Conservation (phyloP, 371 early-diverging fungal genomes). For the Circinella umbellata region DNA sequence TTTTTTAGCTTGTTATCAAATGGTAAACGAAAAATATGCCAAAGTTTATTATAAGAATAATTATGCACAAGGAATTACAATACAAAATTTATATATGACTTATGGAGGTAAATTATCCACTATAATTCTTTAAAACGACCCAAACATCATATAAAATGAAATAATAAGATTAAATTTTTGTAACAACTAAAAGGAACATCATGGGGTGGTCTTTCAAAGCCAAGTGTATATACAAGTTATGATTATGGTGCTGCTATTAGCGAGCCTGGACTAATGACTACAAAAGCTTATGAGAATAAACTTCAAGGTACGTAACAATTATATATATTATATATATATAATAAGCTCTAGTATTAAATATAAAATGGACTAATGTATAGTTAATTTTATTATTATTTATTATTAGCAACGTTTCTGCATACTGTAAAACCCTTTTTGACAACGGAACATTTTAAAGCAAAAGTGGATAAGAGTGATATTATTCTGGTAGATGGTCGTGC, state of each 20-base stretch:
- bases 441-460: slow-evolving; percentile 13
- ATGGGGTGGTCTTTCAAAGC: slow-evolving; percentile 24
- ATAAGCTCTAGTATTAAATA: background rate
- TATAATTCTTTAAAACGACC: too few relatives aligned
- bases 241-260: slow-evolving; percentile 19
- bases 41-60: slow-evolving; percentile 25
- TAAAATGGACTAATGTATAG: background rate
- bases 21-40: slow-evolving; percentile 20
- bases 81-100: slow-evolving; percentile 22
- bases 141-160: background rate
- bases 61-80: slow-evolving; percentile 18
- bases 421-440: slow-evolving; percentile 24
- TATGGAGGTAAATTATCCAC: slow-evolving; percentile 15
- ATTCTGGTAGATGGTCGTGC: slow-evolving; percentile 18
- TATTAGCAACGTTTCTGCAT: slow-evolving; percentile 21
- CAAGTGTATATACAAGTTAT: slow-evolving; percentile 24
- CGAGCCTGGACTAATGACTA: slow-evolving; percentile 19
- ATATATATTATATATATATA: background rate
- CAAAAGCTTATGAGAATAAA: slow-evolving; percentile 25
- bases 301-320: slow-evolving; percentile 18
- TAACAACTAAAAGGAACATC: slow-evolving; percentile 2
- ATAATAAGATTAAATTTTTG: background rate
- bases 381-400: background rate
- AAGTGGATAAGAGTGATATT: slow-evolving; percentile 15
- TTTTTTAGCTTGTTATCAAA: background rate